These are phyloP conservation scores for Thermochaetoides thermophila DNA, from an alignment of 495 filamentous ascomycete species.

Conservation along the genomic window DNA sequence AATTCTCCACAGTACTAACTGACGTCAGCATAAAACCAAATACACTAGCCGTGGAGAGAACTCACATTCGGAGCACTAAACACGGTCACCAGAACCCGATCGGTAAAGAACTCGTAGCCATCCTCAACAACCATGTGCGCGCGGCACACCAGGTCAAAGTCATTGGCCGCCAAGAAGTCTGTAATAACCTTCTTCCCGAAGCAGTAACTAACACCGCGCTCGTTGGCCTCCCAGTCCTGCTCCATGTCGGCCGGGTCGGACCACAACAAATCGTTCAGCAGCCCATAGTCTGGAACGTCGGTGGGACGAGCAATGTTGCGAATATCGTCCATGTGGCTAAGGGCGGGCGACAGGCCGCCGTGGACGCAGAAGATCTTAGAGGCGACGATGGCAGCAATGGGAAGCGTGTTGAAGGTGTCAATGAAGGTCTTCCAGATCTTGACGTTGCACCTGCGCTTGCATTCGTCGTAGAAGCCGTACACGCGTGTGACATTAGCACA, in stretches of 20 bases:
- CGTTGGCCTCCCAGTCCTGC: conserved; percentile 93
- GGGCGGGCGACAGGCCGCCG: conserved; percentile 80
- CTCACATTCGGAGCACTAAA: conserved; percentile 96
- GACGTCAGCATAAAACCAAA: no score
- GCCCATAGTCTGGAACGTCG: conserved; percentile 92
- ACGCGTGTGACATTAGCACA: conserved; percentile 97
- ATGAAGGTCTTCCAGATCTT: conserved; percentile 99
- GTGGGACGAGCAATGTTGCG: conserved; percentile 89
- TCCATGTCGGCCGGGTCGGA: conserved; percentile 98
- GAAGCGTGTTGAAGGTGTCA: conserved; percentile 92
- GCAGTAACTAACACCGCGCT: conserved; percentile 94
- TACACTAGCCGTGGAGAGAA: conserved; percentile 2
- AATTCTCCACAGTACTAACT: conserved; percentile 94
- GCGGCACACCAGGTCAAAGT: conserved; percentile 93
- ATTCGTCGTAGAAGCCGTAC: conserved; percentile 99
- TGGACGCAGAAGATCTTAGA: conserved; percentile 99
- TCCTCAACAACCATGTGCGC: conserved; percentile 99
- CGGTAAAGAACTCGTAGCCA: conserved; percentile 97
- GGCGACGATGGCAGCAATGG: conserved; percentile 91
- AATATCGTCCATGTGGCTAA: conserved; percentile 97
- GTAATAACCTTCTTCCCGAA: conserved; percentile 98
- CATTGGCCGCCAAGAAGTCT: conserved; percentile 85
- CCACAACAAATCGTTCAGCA: conserved; percentile 95
- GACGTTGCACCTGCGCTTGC: conserved; percentile 92
- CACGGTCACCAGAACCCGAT: conserved; percentile 88